Base-by-base conservation (phyloP, 108 stramenopile genomes). In the Skeletonema potamos region DNA sequence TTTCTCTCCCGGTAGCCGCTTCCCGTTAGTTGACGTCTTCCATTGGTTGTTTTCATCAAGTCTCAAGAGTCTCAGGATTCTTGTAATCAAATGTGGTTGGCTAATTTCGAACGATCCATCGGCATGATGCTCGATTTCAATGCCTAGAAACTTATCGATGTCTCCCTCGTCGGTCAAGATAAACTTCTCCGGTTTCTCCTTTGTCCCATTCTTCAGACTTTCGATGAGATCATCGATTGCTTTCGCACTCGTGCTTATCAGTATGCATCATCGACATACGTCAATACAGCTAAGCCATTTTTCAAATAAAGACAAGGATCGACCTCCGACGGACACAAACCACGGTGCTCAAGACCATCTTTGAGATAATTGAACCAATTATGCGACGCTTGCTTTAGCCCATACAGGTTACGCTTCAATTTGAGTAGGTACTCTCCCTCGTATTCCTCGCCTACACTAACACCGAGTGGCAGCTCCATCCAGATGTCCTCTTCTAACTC, bases 261-360 rank as follows among this genome's bases (percentile, higher is more conserved):
- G 84, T 60, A 88, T 83, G 24, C 58, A 68, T 85, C 82, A 43
- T 87, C 82, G 2, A 76, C 77, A 57, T 85, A 87, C 0, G 44
- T 48, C 2, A 70, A 17, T 1, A 70, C 41, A 1, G 54, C 33
- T 37, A 43, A 24, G 5, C 58, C 29, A 3, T 57, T 22, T 0
- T 27, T 58, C 3, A 58, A 9, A 28, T 51, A 66, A 2, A 74
- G 28, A 28, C 73, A 74, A 0, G 44, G 73, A 27, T 74, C 73
- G 10, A 74, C 54, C 1, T 58, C 24, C 3, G 56, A 58, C 2
- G 56, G 39, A 29, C 7, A 4, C 24, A 67, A 67, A 6, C 30
- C 61, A 4, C 29, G 29, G n/a, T n/a, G n/a, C n/a, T n/a, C n/a
- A n/a, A n/a, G n/a, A n/a, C n/a, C n/a, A n/a, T n/a, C n/a, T n/a